Evolutionary conservation across 2,329 filamentous ascomycete genomes (phyloP), one percentile per base, ranked within the genome.

Genomic region (Penicillium hesseltinei): DNA sequence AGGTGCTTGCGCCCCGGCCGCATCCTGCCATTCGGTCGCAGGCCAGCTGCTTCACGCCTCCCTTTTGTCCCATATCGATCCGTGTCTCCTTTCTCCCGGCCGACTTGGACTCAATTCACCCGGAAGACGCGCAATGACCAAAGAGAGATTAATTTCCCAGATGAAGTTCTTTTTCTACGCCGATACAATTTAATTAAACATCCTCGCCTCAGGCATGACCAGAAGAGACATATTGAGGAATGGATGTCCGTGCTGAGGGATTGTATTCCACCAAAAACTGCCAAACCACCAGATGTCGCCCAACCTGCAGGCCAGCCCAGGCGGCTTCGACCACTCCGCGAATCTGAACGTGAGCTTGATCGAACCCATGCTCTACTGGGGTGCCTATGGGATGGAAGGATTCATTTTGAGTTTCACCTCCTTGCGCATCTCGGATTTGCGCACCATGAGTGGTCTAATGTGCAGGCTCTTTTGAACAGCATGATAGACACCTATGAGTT

Each of bases 371-470:
- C 67, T 36, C 58, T 78, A 55, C 62, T 72, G 31, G 66, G 65
- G 13, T 59, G 74, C 19, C 60, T 78, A 35, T 67, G 56, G 44
- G 57, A 69, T 52, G 72, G 73, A 11, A 70, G 71, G 33, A 53
- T 43, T 13, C 48, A 64, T 23, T 62, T 60, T 17, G 58, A 68
- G 25, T 40, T 75, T 10, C 73, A 80, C 63, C 63, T 79, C 35
- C 59, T 80, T 39, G 64, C 65, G 11, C 71, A 76, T 58, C 62
- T 80, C 50, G 77, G 75, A 1, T 72, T 77, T 43, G 64, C 68
- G 19, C 61, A 73, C 57, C 69, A 72, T 27, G 72, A 77, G 59
- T 77, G 77, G 75, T 62, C 73, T 51, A 73, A 71, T 17, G 77
- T 77, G 29, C 61, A 77, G 52, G 66, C 69, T 46, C 62, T 79